Evolutionary conservation across 371 early-diverging fungal genomes (phyloP), one percentile per base, ranked within the genome.

Genomic region (Rhizomucor pusillus): DNA sequence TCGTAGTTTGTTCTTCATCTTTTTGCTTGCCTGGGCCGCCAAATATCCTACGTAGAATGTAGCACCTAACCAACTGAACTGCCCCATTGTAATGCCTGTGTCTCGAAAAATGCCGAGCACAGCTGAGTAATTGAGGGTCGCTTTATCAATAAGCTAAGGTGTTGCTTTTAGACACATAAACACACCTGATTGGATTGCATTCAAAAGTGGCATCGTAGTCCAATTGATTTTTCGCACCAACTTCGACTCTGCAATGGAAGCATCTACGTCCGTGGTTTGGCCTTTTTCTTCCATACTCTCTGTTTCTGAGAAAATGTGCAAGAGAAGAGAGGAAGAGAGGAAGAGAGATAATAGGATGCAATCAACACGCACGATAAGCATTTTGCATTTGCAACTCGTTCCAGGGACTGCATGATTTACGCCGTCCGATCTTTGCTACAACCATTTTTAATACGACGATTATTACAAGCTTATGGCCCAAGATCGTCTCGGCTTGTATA

Each of bases 11-110:
- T n/a, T n/a, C n/a, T n/a, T n/a, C n/a, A n/a, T n/a, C n/a, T 29
- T 29, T 29, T 7, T 29, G 29, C 29, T 29, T 29, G 68, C 73
- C 66, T 73, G 73, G 34, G 62, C 56, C 5, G 52, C 41, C 33
- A 73, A 54, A 44, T 66, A 73, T 13, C 73, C 73, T 16, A 68
- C 58, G 34, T 60, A 59, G 19, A 73, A 73, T n/a, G 70, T 58
- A 3, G 66, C 65, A 29, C 68, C 66, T 9, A 73, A n/a, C 61
- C 66, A 65, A 40, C 65, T 57, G 36, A 59, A 74, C 39, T 74
- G 58, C 6, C 56, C 36, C 22, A 55, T 50, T 14, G 33, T 36
- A 14, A 73, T 50, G 12, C 48, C 35, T 2, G 66, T 60, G 16
- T 65, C 65, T 14, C 54, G 48, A 22, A 24, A 60, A 10, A 73